Conservation (phyloP, 768 basidiomycete genomes). For the Tricholoma saponaceum region DNA sequence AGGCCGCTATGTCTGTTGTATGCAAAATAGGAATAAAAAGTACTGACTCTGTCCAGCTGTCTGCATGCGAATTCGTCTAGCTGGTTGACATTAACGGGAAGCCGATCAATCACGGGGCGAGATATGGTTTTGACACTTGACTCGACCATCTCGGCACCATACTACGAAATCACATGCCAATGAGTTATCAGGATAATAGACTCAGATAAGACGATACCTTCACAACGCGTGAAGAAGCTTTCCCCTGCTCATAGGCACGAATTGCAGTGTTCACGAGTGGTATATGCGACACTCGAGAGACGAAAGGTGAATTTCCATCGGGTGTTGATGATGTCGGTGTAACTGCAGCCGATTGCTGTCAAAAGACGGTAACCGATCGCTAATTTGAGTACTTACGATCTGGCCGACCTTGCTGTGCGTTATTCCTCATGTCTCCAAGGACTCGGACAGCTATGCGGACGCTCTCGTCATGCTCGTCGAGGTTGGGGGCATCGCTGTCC, state of each 20-base stretch:
- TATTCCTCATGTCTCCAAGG: conserved; percentile 73
- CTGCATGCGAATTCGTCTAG: conserved; percentile 87
- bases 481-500: conserved; percentile 11
- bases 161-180: conserved; percentile 41
- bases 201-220: conserved; percentile 47
- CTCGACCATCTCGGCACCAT: conserved; percentile 86
- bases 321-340: conserved; percentile 10
- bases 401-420: conserved; percentile 20
- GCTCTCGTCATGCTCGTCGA: conserved; percentile 63
- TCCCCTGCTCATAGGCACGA: conserved; percentile 75
- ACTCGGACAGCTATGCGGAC: conserved; percentile 77
- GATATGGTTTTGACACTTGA: conserved; percentile 79
- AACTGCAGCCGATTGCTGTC: neutral
- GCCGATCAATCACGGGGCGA: conserved; percentile 73
- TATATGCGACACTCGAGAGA: conserved; percentile 56
- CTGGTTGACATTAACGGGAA: conserved; percentile 69
- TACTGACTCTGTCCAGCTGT: conserved; percentile 76
- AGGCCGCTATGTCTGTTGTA: too few relatives aligned
- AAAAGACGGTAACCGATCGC: neutral
- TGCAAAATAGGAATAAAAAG: conserved; percentile 1
- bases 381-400: conserved; percentile 7
- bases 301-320: conserved; percentile 28
- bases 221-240: conserved; percentile 79
- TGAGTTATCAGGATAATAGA: conserved; percentile 2
- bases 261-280: conserved; percentile 74